A percentile compares a stretch with the other conserved stretches of the same genome.
Evolutionary conservation across 75 land plant species (phyloP).

Genomic region (Pinus tabuliformis): DNA sequence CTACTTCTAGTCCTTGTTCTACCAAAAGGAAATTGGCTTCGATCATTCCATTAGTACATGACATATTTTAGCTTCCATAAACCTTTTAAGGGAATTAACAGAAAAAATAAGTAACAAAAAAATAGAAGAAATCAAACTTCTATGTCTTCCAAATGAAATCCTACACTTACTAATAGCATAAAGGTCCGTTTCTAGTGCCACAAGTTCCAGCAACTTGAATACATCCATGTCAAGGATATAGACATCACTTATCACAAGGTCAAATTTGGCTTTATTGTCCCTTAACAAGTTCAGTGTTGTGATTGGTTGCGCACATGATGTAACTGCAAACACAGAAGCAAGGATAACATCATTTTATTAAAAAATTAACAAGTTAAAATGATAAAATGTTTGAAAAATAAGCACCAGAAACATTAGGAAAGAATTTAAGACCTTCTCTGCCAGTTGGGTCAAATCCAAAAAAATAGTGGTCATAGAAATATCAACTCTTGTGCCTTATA

Average conservation of each 20-base stretch:
- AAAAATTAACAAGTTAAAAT: background rate
- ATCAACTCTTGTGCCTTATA: background rate
- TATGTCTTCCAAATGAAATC: background rate
- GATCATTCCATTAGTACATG: background rate
- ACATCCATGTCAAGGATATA: slow-evolving; percentile 97
- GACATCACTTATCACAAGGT: too few relatives aligned
- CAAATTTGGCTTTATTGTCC: slow-evolving; percentile 70
- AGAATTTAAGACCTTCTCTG: background rate
- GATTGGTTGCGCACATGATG: slow-evolving; percentile 55
- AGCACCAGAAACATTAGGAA: background rate
- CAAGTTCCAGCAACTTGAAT: slow-evolving; percentile 83
- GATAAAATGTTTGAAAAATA: too few relatives aligned
- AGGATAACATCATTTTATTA: background rate
- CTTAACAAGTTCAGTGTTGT: slow-evolving; percentile 64
- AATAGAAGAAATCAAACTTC: background rate
- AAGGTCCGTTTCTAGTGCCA: slow-evolving; percentile 88
- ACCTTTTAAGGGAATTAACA: background rate
- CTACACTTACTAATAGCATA: slow-evolving; percentile 81
- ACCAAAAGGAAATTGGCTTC: background rate
- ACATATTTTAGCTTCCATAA: background rate
- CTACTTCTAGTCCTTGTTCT: background rate
- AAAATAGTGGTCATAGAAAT: background rate
- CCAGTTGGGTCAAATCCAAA: background rate
- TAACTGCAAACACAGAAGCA: slow-evolving; percentile 48
- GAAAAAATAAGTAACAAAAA: background rate